These are phyloP conservation scores for Carex pumila DNA, from an alignment of 176 grass and related monocot genomes.

Conservation along the genomic window DNA sequence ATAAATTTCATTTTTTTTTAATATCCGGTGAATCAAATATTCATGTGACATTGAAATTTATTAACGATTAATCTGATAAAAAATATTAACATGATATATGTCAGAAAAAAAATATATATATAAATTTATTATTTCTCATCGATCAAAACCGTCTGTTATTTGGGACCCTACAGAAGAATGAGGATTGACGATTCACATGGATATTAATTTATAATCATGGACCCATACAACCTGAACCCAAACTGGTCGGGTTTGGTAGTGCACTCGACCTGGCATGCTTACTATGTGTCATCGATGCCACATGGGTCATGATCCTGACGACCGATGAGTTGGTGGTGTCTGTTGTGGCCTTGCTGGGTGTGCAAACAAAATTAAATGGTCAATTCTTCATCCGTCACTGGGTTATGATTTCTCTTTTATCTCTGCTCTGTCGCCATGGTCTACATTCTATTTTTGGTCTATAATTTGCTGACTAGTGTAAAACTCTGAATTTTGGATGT, in stretches of 20 bases:
- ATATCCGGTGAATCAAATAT: no score
- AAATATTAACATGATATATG: no score
- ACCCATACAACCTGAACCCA: neutral
- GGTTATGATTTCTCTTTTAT: neutral
- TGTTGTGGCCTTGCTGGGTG: neutral
- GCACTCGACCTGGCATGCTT: neutral
- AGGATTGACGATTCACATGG: no score
- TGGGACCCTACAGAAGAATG: no score
- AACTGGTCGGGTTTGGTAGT: neutral
- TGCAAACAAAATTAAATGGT: conserved; percentile 4
- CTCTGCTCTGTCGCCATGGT: neutral
- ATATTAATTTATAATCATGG: neutral
- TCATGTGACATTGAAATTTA: no score
- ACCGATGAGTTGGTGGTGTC: neutral
- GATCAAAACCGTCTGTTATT: no score
- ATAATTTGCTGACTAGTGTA: neutral
- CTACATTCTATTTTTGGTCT: conserved; percentile 1
- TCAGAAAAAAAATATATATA: no score
- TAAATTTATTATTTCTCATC: no score
- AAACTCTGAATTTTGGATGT: neutral
- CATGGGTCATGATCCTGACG: conserved; percentile 1
- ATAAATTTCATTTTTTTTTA: no score
- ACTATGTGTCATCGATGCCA: conserved; percentile 6
- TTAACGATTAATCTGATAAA: no score
- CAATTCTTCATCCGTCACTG: neutral